A percentile compares a stretch with the other conserved stretches of the same genome.
phyloP scores from a whole-genome alignment of 228 moss, liverwort and hornwort species.

The Sphagnum fallax region DNA sequence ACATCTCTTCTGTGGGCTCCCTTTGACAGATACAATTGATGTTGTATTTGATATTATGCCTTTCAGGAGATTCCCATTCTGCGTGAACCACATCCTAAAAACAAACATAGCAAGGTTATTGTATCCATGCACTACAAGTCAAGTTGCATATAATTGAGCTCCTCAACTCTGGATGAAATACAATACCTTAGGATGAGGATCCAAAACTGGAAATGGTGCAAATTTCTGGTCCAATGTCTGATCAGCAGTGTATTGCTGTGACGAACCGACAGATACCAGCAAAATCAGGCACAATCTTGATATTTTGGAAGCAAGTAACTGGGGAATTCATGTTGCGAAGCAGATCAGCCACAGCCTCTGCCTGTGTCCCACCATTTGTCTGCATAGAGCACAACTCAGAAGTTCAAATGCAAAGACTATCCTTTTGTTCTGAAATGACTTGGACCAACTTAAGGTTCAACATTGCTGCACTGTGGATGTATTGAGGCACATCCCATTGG shows the following conservation, averaged over 20 bases:
- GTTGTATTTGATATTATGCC: too few species aligned
- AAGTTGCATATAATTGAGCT: too few species aligned
- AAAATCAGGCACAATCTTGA: slow-evolving; percentile 73
- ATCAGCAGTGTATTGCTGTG: slow-evolving; percentile 68
- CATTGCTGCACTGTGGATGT: background rate
- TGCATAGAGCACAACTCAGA: slow-evolving; percentile 13
- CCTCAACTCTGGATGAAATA: too few species aligned
- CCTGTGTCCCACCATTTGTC: slow-evolving; percentile 90
- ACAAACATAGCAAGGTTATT: too few species aligned
- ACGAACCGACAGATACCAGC: slow-evolving; percentile 78
- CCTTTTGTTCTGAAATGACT: background rate
- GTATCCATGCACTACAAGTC: too few species aligned
- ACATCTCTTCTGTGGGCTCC: too few species aligned
- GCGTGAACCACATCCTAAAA: too few species aligned
- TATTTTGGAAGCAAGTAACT: slow-evolving; percentile 56
- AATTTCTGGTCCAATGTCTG: too few species aligned
- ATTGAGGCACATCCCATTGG: background rate
- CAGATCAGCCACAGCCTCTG: slow-evolving; percentile 52
- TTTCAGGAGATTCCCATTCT: too few species aligned
- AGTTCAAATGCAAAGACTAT: background rate
- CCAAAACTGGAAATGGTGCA: too few species aligned
- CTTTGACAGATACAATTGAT: too few species aligned
- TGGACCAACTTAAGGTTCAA: background rate
- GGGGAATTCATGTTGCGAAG: slow-evolving; percentile 54
- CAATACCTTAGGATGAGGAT: too few species aligned